Percentiles rank a stretch among this genome's conserved stretches.
These are phyloP conservation scores for Thielaviopsis cerberus DNA, from an alignment of 2,329 filamentous ascomycete species.

Conservation along the genomic window DNA sequence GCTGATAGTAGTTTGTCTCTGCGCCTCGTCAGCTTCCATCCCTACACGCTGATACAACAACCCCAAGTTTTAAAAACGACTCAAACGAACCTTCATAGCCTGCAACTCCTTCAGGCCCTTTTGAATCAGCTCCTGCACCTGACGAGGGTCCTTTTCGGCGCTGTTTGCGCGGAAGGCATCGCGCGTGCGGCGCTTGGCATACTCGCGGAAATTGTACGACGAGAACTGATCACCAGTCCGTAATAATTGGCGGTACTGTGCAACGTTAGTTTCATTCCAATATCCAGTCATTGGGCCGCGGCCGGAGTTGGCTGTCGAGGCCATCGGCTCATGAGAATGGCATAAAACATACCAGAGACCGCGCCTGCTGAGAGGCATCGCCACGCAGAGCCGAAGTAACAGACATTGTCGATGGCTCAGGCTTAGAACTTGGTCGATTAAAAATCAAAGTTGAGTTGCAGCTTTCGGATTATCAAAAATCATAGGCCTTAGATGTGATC, in stretches of 20 bases:
- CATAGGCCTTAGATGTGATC: no score
- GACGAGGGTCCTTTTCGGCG: slow-evolving; percentile 50
- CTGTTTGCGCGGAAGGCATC: slow-evolving; percentile 79
- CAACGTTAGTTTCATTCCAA: no score
- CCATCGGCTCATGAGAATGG: neutral
- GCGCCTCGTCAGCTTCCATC: neutral
- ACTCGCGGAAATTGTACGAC: slow-evolving; percentile 95
- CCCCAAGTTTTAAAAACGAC: no score
- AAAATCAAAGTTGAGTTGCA: no score
- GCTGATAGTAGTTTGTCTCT: slow-evolving; percentile 90
- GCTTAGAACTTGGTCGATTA: no score
- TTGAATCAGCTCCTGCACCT: slow-evolving; percentile 76
- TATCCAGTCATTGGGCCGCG: no score
- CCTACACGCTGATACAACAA: no score
- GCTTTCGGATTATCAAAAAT: no score
- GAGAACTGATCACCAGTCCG: slow-evolving; percentile 75
- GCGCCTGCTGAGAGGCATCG: slow-evolving; percentile 37
- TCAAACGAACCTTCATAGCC: slow-evolving; percentile 83
- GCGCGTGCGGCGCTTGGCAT: slow-evolving; percentile 73
- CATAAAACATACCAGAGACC: slow-evolving; percentile 31
- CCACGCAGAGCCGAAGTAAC: slow-evolving; percentile 26
- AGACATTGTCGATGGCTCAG: slow-evolving; percentile 19
- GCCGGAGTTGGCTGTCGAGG: neutral
- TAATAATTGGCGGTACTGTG: slow-evolving; percentile 76
- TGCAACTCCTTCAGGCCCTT: slow-evolving; percentile 74